Conservation (phyloP, 306 rosid species). For the Senna tora region DNA sequence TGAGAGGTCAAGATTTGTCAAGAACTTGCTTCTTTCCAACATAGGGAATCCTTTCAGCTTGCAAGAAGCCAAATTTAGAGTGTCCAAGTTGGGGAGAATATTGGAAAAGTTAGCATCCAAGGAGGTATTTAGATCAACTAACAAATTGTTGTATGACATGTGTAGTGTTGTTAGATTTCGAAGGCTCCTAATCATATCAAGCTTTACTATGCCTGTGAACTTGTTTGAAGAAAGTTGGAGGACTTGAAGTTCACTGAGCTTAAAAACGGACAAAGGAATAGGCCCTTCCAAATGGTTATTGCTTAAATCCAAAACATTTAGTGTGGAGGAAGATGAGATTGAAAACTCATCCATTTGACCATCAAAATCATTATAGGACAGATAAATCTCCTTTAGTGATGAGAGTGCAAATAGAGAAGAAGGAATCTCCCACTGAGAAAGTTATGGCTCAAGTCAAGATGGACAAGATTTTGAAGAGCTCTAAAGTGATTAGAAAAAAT, state of each 20-base stretch:
- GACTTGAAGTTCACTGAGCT: slow-evolving; percentile 8
- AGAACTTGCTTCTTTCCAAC: too few relatives aligned
- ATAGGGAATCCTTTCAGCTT: not conserved
- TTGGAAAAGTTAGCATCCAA: not conserved
- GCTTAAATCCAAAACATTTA: slow-evolving; percentile 48
- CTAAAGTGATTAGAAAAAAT: too few relatives aligned
- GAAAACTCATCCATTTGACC: not conserved
- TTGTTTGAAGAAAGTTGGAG: slow-evolving; percentile 54
- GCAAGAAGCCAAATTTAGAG: not conserved
- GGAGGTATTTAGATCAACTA: not conserved
- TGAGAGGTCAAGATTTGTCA: not conserved
- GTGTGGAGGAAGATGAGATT: not conserved
- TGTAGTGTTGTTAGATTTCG: too few relatives aligned
- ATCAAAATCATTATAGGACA: too few relatives aligned
- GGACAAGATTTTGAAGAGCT: too few relatives aligned
- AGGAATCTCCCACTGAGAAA: too few relatives aligned
- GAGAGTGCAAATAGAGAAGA: too few relatives aligned
- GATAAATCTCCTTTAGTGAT: too few relatives aligned
- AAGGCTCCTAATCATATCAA: not conserved
- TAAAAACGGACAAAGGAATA: slow-evolving; percentile 35
- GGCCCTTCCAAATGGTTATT: slow-evolving; percentile 50
- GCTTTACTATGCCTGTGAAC: slow-evolving; percentile 37
- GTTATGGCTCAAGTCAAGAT: too few relatives aligned
- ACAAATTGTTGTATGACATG: not conserved
- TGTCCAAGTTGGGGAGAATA: not conserved